Evolutionary conservation across 2,329 filamentous ascomycete species (phyloP).

Genomic region (Cladophialophora psammophila): DNA sequence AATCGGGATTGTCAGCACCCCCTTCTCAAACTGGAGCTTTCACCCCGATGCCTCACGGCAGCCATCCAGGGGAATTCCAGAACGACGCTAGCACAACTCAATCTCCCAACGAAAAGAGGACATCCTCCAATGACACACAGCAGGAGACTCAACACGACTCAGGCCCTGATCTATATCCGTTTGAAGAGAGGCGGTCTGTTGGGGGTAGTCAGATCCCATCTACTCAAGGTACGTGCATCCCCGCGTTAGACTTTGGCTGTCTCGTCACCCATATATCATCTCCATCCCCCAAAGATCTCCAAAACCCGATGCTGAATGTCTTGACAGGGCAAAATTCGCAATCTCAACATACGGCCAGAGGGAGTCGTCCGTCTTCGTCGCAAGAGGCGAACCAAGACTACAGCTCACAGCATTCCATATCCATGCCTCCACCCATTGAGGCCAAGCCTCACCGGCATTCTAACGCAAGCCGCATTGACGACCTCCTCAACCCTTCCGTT

Average conservation of each 20-base stretch:
- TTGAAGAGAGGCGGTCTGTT: constrained; percentile 59
- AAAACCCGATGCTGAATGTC: background rate
- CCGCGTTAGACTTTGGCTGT: background rate
- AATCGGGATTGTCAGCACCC: constrained; percentile 54
- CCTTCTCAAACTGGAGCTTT: constrained; percentile 60
- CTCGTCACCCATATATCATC: background rate
- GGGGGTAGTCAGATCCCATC: constrained; percentile 67
- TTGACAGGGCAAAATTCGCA: constrained; percentile 42
- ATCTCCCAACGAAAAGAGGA: constrained; percentile 81
- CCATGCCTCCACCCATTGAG: constrained; percentile 13
- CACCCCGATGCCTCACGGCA: constrained; percentile 65
- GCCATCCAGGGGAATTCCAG: constrained; percentile 67
- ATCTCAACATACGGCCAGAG: constrained; percentile 12
- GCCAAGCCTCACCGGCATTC: constrained; percentile 14
- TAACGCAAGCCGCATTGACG: constrained; percentile 27
- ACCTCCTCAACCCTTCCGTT: constrained; percentile 37
- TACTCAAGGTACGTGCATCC: constrained; percentile 62
- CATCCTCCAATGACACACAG: constrained; percentile 64
- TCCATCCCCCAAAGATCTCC: no score
- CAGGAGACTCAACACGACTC: constrained; percentile 72
- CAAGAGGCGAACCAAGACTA: constrained; percentile 23
- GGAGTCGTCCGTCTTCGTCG: constrained; percentile 23
- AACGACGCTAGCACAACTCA: constrained; percentile 93
- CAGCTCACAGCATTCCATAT: constrained; percentile 28
- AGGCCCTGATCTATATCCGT: constrained; percentile 63